Percentiles rank a stretch among this genome's conserved stretches.
phyloP scores from a whole-genome alignment of 2,329 filamentous ascomycete species.

The Clarireedia paspali region DNA sequence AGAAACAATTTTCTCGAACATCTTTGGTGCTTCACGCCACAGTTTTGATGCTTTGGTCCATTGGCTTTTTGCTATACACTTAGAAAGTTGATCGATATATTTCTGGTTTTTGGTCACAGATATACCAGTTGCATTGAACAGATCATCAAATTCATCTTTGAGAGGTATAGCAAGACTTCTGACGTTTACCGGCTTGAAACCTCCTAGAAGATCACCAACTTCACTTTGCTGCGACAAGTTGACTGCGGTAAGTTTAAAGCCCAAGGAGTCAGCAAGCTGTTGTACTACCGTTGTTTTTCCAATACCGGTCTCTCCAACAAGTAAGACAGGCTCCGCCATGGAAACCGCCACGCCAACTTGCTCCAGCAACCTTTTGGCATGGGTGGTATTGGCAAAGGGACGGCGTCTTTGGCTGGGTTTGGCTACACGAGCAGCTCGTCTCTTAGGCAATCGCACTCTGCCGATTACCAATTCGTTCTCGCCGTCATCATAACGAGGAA shows the following conservation, averaged over 20 bases:
- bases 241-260: conserved; percentile 82
- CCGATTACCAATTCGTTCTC: conserved; percentile 55
- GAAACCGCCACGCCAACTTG: conserved; percentile 78
- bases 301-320: conserved; percentile 98
- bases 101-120: conserved; percentile 80
- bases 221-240: conserved; percentile 98
- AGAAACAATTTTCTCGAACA: conserved; percentile 67
- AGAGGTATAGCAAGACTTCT: conserved; percentile 81
- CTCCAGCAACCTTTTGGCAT: conserved; percentile 78
- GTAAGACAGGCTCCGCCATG: conserved; percentile 77
- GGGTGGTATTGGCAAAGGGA: conserved; percentile 81
- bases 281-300: conserved; percentile 97
- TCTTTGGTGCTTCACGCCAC: conserved; percentile 82
- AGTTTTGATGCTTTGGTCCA: conserved; percentile 82
- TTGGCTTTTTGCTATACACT: conserved; percentile 71
- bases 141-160: conserved; percentile 86
- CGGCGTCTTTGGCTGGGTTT: conserved; percentile 45
- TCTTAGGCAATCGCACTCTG: conserved; percentile 50
- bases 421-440: conserved; percentile 37
- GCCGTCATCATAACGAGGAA: conserved; percentile 59
- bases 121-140: conserved; percentile 80
- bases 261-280: conserved; percentile 75
- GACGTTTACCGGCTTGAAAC: conserved; percentile 92
- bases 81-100: conserved; percentile 74
- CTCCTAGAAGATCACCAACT: conserved; percentile 88